Evolutionary conservation across 2,329 filamentous ascomycete genomes (phyloP).

Genomic region (Epichloe brachyelytri): DNA sequence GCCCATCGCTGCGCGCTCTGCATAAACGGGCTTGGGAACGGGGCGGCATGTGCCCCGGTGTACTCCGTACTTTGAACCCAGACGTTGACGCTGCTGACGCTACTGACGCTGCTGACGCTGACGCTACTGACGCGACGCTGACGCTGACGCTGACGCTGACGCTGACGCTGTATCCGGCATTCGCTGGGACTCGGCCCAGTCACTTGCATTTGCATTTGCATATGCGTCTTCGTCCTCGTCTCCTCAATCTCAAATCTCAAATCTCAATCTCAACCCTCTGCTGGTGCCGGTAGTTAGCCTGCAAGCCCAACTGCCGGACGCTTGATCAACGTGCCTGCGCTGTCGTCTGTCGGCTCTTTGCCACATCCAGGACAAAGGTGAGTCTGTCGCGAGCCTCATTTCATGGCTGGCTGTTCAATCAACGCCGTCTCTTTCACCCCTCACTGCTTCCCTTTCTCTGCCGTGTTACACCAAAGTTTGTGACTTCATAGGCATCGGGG

Average conservation of each 20-base stretch:
- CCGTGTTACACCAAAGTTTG: neutral
- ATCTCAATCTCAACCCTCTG: slow-evolving; percentile 11
- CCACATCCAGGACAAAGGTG: slow-evolving; percentile 16
- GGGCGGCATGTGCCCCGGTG: slow-evolving; percentile 28
- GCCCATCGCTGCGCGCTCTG: slow-evolving; percentile 8
- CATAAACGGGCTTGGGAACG: neutral
- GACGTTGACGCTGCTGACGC: neutral
- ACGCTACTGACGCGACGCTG: too few relatives aligned
- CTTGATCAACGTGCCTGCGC: slow-evolving; percentile 12
- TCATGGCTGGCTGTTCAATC: neutral
- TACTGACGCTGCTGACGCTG: neutral
- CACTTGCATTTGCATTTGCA: slow-evolving; percentile 6
- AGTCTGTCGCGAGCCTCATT: slow-evolving; percentile 5
- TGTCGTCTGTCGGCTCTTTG: slow-evolving; percentile 11
- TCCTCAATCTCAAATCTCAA: slow-evolving; percentile 6
- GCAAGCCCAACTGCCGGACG: slow-evolving; percentile 33
- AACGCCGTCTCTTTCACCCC: neutral
- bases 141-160: neutral
- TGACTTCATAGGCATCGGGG: neutral
- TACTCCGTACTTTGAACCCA: neutral
- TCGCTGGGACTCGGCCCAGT: slow-evolving; percentile 1
- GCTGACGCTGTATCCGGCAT: neutral
- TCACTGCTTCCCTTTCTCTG: neutral
- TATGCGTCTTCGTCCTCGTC: slow-evolving; percentile 9
- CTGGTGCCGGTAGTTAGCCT: slow-evolving; percentile 23